Base-by-base conservation (phyloP, 2,329 filamentous ascomycete species). In the Fusarium chuoi region DNA sequence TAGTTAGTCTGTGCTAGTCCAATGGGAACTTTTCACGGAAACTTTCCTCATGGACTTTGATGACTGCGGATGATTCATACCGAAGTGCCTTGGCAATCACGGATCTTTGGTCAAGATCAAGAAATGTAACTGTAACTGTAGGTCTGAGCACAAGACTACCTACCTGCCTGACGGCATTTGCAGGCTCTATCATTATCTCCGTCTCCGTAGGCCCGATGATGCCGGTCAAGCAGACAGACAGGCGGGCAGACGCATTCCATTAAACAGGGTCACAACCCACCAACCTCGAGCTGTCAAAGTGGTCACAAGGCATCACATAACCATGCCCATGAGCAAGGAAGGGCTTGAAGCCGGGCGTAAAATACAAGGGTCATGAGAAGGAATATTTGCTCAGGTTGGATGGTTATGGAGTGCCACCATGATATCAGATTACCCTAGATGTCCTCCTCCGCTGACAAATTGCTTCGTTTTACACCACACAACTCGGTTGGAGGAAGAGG, bases 51-150 rank as follows among this genome's bases (percentile, higher is more conserved):
- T 36, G 18, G 49, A 12, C 41, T 30, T 42, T 24, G 33, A 15
- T 44, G 46, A 41, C n/a, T 30, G 22, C 24, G 42, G 24, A 64
- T 55, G 42, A 41, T 41, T 48, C 30, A 70, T 57, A 49, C 56
- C 38, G 55, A 61, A 38, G 45, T 7, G 26, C 54, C 57, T 71
- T 74, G 61, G 70, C 70, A 73, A 55, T 41, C 61, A 70, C 33
- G 30, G 51, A 39, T 48, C 45, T 58, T 26, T 35, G 24, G 54
- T 56, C 56, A 33, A 62, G n/a, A 41, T 55, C 35, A 18, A 41
- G 35, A 54, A 28, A 54, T 38, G 33, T 22, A 24, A 30, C 26
- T 48, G 28, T 12, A 28, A 45, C 54, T 18, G 38, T 38, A 28
- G 33, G 42, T 30, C 20, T 46, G 11, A 22, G 14, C 38, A 36